These are phyloP conservation scores for Bothriochloa decipiens DNA, from an alignment of 176 grass and related monocot species.

Conservation along the genomic window DNA sequence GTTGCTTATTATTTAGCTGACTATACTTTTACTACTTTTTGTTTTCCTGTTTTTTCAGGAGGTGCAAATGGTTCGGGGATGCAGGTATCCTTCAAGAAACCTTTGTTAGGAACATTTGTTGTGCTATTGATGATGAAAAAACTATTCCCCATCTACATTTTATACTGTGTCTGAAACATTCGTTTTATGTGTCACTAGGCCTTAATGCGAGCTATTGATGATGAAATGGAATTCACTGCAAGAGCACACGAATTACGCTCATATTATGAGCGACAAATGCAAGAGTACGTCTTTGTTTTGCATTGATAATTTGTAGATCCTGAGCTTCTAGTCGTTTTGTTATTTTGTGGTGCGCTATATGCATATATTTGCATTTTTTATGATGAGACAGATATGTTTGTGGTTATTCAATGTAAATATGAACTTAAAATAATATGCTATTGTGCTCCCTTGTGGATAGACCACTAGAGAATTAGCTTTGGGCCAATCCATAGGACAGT, in stretches of 20 bases:
- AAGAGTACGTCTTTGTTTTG: conserved; percentile 61
- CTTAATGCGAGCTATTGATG: conserved; percentile 70
- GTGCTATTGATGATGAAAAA: background rate
- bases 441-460: background rate
- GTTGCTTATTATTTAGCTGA: conserved; percentile 20
- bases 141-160: background rate
- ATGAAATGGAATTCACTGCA: conserved; percentile 85
- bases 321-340: conserved; percentile 20
- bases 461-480: background rate
- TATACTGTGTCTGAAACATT: conserved; percentile 41
- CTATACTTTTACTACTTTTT: background rate
- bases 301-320: background rate
- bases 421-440: background rate
- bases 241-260: conserved; percentile 89
- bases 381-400: background rate
- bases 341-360: background rate
- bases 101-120: background rate
- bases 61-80: conserved; percentile 58
- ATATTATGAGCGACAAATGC: conserved; percentile 86
- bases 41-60: conserved; percentile 38
- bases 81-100: conserved; percentile 62
- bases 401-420: conserved; percentile 6
- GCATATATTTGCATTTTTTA: conserved; percentile 18
- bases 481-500: background rate
- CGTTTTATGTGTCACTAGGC: conserved; percentile 52